These are phyloP conservation scores for Eimeria praecox DNA, from an alignment of 169 alveolate genomes.

Conservation along the genomic window DNA sequence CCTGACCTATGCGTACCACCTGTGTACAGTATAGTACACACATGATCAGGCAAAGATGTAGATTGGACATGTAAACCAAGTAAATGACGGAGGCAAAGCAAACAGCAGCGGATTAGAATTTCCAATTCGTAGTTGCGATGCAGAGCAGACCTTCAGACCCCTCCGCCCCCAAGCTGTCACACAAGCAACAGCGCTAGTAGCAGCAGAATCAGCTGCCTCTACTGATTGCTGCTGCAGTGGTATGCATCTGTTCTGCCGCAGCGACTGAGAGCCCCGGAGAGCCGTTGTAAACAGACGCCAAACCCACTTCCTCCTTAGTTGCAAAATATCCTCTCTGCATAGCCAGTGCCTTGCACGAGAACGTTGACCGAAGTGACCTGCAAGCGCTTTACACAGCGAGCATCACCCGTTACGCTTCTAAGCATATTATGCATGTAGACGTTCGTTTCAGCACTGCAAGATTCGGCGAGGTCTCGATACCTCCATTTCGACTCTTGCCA, in stretches of 20 bases:
- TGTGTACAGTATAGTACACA: not conserved
- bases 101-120: not conserved
- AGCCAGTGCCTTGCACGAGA: not conserved
- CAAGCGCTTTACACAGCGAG: not conserved
- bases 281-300: not conserved
- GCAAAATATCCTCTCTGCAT: not conserved
- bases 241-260: not conserved
- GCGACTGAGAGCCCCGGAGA: not conserved
- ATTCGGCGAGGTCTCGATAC: no score
- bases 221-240: not conserved
- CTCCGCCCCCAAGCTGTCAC: not conserved
- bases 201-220: not conserved
- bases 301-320: slow-evolving; percentile 19
- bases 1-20: not conserved
- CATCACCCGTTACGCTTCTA: not conserved
- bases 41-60: not conserved
- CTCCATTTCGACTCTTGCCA: not conserved
- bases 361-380: not conserved
- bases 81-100: not conserved
- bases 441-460: not conserved
- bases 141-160: no score
- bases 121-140: not conserved
- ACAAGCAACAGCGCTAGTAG: not conserved
- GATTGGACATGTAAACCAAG: not conserved
- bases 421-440: not conserved